phyloP scores from a whole-genome alignment of 176 grass and related monocot species.

The Themeda triandra region DNA sequence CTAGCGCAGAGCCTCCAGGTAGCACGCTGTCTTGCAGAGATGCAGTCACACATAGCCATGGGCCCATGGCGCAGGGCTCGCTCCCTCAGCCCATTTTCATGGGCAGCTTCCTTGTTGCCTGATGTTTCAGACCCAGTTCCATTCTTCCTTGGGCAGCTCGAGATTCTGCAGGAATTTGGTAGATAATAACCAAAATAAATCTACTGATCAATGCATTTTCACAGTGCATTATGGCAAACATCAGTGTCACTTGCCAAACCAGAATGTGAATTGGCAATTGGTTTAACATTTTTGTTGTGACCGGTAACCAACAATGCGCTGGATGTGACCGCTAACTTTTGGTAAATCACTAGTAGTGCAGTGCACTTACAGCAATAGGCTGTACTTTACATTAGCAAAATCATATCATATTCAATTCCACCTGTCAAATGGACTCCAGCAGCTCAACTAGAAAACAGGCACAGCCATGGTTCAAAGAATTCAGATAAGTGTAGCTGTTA shows the following conservation, averaged over 20 bases:
- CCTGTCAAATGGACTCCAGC: no score
- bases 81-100: slow-evolving; percentile 61
- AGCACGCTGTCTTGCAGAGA: slow-evolving; percentile 76
- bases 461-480: background rate
- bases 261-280: background rate
- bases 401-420: background rate
- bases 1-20: slow-evolving; percentile 79
- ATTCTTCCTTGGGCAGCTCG: slow-evolving; percentile 79
- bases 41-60: slow-evolving; percentile 60
- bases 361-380: background rate
- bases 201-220: background rate
- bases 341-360: background rate
- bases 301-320: background rate
- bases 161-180: slow-evolving; percentile 57
- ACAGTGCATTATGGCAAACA: background rate
- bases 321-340: background rate
- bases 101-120: slow-evolving; percentile 58
- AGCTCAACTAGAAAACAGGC: background rate
- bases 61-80: slow-evolving; percentile 67
- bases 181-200: slow-evolving; percentile 5
- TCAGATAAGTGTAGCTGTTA: background rate
- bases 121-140: slow-evolving; percentile 56
- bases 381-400: background rate
- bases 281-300: background rate
- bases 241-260: background rate